phyloP scores from a whole-genome alignment of 495 filamentous ascomycete genomes.

The Hyaloscypha hepaticicola region DNA sequence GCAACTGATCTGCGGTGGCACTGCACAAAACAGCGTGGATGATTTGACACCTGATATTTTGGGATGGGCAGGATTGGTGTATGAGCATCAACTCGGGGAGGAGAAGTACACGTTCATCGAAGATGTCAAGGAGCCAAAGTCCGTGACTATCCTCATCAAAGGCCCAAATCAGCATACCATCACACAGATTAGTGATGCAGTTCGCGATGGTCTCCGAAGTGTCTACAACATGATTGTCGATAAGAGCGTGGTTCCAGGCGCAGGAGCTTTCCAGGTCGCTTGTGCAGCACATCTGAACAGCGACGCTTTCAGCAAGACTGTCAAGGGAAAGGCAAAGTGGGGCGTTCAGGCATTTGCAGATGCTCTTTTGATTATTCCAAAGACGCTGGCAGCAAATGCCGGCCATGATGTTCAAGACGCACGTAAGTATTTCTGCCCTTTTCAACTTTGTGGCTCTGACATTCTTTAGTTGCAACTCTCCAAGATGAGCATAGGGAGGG shows the following conservation, averaged over 20 bases:
- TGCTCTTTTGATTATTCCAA: slow-evolving; percentile 89
- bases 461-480: slow-evolving; percentile 64
- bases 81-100: slow-evolving; percentile 96
- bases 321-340: slow-evolving; percentile 96
- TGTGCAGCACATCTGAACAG: slow-evolving; percentile 86
- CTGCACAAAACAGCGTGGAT: slow-evolving; percentile 92
- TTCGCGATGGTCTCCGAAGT: slow-evolving; percentile 91
- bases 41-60: slow-evolving; percentile 86
- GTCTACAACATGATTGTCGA: slow-evolving; percentile 99
- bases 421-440: slow-evolving; percentile 50
- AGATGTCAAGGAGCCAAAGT: slow-evolving; percentile 98
- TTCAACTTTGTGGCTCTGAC: neutral
- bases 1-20: slow-evolving; percentile 89
- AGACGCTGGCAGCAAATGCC: slow-evolving; percentile 93
- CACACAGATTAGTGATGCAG: slow-evolving; percentile 91
- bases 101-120: slow-evolving; percentile 99
- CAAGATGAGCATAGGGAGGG: slow-evolving; percentile 85
- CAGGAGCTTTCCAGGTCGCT: slow-evolving; percentile 93
- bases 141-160: slow-evolving; percentile 97
- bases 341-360: slow-evolving; percentile 94
- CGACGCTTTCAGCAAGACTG: slow-evolving; percentile 76
- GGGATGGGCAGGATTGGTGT: slow-evolving; percentile 94
- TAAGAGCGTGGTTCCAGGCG: slow-evolving; percentile 89
- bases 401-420: slow-evolving; percentile 96
- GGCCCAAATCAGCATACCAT: slow-evolving; percentile 97